Percentiles rank a stretch among this genome's conserved stretches.
Evolutionary conservation across 805 yeast genomes (phyloP).

Genomic region (Starmera dryadoides): DNA sequence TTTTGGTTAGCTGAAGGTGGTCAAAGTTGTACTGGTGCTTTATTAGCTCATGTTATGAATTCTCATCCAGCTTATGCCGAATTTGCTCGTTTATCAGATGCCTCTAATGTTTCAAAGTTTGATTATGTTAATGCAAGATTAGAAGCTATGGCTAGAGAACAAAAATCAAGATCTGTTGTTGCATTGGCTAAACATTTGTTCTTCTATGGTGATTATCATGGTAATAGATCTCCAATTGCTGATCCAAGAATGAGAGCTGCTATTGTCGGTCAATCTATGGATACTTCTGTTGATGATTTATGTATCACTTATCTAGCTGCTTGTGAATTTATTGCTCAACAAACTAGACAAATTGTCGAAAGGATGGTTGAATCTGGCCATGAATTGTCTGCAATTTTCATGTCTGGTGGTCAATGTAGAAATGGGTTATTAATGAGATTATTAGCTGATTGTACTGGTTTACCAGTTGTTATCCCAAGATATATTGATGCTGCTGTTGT

Average conservation of each 20-base stretch:
- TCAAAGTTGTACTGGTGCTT: constrained; percentile 95
- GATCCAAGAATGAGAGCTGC: constrained; percentile 91
- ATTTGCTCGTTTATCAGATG: constrained; percentile 58
- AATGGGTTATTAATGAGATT: constrained; percentile 84
- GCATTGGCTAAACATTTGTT: constrained; percentile 78
- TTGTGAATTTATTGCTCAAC: constrained; percentile 96
- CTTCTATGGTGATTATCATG: constrained; percentile 94
- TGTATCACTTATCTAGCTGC: constrained; percentile 88
- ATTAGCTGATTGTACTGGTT: constrained; percentile 87
- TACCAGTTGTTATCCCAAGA: constrained; percentile 87
- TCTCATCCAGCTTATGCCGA: constrained; percentile 86
- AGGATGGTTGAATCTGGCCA: constrained; percentile 81
- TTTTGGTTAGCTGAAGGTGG: constrained; percentile 98
- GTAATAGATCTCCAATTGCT: constrained; percentile 96
- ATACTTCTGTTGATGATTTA: constrained; percentile 72
- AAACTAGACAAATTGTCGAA: constrained; percentile 90
- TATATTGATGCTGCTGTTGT: constrained; percentile 97
- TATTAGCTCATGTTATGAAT: constrained; percentile 78
- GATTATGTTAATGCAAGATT: constrained; percentile 75
- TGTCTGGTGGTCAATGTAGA: constrained; percentile 97
- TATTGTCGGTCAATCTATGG: constrained; percentile 91
- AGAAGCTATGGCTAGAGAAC: constrained; percentile 54
- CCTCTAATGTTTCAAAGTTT: constrained; percentile 65
- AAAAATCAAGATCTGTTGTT: constrained; percentile 63
- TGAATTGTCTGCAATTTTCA: constrained; percentile 62